Base-by-base conservation (phyloP, 257 asterid genomes). In the Avicennia marina region DNA sequence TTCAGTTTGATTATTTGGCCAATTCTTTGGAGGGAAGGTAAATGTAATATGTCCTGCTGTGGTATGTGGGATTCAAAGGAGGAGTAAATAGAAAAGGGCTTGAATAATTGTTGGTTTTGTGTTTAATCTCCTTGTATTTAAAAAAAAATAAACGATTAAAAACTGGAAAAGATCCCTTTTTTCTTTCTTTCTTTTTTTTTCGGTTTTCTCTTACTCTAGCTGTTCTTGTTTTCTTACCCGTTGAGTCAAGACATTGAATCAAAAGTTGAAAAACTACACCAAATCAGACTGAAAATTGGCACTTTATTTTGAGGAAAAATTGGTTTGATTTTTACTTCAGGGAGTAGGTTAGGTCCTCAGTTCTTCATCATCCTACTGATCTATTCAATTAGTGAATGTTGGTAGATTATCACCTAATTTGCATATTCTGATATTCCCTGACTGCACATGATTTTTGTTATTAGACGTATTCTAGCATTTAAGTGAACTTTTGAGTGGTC, bases 331-430 rank as follows among this genome's bases (percentile, higher is more conserved):
- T n/a, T n/a, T n/a, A n/a, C n/a, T n/a, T n/a, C n/a, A n/a, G n/a
- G n/a, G n/a, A n/a, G n/a, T n/a, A n/a, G n/a, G n/a, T n/a, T n/a
- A n/a, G n/a, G n/a, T n/a, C n/a, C n/a, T n/a, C n/a, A n/a, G n/a
- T 29, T 29, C 29, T 61, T 33, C 33, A 53, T 53, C 25, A 22
- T 44, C 11, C 7, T 29, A 9, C 24, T 29, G 11, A 8, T 19
- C 25, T 11, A 11, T 36, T 40, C 13, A 53, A 34, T 46, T 12
- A 24, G 62, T 18, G 15, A 51, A 7, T 33, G 32, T 0, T 6
- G 41, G 43, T 42, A 41, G 45, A 29, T 21, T 49, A 51, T 47
- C 16, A 58, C 25, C n/a, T 69, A 53, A 20, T 43, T 50, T 44
- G 52, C 66, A 56, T 11, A 24, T 54, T 31, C 26, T 65, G 31